A percentile compares a stretch with the other conserved stretches of the same genome.
Conservation (phyloP, 2,329 filamentous ascomycete species). For the Zymoseptoria passerinii region DNA sequence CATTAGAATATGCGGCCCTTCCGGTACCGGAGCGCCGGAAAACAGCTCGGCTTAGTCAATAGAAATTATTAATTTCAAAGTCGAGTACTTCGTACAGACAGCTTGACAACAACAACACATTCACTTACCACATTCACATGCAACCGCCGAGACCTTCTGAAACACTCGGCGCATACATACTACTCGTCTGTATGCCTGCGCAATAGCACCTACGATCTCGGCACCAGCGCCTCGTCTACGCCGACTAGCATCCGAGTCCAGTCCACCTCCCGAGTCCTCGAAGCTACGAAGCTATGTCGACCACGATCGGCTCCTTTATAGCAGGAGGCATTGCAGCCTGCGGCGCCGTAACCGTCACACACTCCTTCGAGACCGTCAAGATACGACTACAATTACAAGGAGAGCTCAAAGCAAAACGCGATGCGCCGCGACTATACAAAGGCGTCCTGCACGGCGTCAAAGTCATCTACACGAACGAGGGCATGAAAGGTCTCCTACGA, state of each 20-base stretch:
- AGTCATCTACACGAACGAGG: conserved; percentile 87
- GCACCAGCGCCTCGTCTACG: not conserved
- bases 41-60: not conserved
- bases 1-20: not conserved
- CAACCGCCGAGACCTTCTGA: not conserved
- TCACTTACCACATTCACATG: not conserved
- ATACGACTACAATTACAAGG: conserved; percentile 96
- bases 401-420: conserved; percentile 78
- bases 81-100: not conserved
- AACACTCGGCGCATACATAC: not conserved
- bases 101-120: not conserved
- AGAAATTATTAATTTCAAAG: not conserved
- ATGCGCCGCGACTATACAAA: conserved; percentile 79
- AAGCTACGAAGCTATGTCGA: conserved; percentile 36
- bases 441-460: conserved; percentile 86
- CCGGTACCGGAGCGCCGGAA: not conserved
- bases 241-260: too few species aligned
- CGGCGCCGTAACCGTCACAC: conserved; percentile 92
- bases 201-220: not conserved
- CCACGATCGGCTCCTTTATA: conserved; percentile 65
- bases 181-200: not conserved
- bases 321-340: conserved; percentile 94
- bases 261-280: not conserved
- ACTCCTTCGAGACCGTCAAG: conserved; percentile 98
- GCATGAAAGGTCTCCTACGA: conserved; percentile 73